Evolutionary conservation across 1,284 basidiomycete genomes (phyloP).

Genomic region (Puccinia hordei): DNA sequence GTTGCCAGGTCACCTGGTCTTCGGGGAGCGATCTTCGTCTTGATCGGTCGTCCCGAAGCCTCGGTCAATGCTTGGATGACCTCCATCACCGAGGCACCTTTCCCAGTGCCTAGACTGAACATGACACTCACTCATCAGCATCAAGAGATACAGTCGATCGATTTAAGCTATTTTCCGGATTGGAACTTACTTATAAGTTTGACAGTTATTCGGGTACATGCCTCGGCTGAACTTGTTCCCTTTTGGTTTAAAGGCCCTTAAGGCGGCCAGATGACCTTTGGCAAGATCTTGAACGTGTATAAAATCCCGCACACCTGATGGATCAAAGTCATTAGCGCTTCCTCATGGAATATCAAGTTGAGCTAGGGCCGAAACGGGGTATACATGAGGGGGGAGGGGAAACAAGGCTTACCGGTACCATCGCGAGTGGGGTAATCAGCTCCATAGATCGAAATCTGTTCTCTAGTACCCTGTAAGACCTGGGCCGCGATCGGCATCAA

Average conservation of each 20-base stretch:
- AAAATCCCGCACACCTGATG: constrained; percentile 52
- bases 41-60: constrained; percentile 51
- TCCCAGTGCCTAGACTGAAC: constrained; percentile 52
- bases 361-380: not conserved
- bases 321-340: constrained; percentile 2
- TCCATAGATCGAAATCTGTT: constrained; percentile 53
- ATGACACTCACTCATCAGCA: not conserved
- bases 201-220: constrained; percentile 18
- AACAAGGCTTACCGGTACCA: constrained; percentile 51
- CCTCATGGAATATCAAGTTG: not conserved
- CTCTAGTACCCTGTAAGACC: constrained; percentile 53
- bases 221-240: not conserved
- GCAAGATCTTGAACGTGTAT: constrained; percentile 55
- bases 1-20: constrained; percentile 52
- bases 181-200: constrained; percentile 43
- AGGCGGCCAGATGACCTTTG: constrained; percentile 54
- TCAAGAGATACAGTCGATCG: not conserved
- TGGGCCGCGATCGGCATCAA: constrained; percentile 54
- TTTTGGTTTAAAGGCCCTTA: constrained; percentile 34
- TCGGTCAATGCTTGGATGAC: constrained; percentile 51
- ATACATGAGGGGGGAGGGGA: not conserved
- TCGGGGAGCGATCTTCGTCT: constrained; percentile 50
- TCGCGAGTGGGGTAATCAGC: constrained; percentile 54
- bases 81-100: constrained; percentile 52
- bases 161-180: not conserved